Evolutionary conservation across 768 basidiomycete species (phyloP).

Genomic region (Rubroboletus pulcherrimus): DNA sequence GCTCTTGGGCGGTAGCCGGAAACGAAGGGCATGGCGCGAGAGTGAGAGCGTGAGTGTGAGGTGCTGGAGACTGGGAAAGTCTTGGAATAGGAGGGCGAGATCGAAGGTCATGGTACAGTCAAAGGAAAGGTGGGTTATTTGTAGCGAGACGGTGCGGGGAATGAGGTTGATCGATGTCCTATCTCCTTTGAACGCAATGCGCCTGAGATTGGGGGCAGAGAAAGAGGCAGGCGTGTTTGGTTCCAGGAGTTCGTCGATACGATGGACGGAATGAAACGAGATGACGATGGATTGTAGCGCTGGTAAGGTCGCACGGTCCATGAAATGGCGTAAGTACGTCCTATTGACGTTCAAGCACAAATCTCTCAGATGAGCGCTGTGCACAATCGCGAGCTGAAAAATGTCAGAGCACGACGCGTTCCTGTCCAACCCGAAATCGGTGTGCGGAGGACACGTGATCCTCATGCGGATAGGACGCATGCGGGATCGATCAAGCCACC

Average conservation of each 20-base stretch:
- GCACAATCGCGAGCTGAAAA: constrained; percentile 20
- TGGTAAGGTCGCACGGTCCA: constrained; percentile 9
- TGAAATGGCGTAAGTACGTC: constrained; percentile 20
- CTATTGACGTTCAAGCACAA: constrained; percentile 16
- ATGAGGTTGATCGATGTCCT: constrained; percentile 12
- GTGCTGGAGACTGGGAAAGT: constrained; percentile 15
- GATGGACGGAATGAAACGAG: constrained; percentile 11
- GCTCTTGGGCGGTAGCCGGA: constrained; percentile 5
- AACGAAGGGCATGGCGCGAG: constrained; percentile 7
- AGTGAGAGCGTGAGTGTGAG: constrained; percentile 15
- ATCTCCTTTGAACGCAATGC: constrained; percentile 14
- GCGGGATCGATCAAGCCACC: constrained; percentile 21
- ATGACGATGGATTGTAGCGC: constrained; percentile 15
- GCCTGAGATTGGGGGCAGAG: constrained; percentile 16
- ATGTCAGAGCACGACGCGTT: constrained; percentile 13
- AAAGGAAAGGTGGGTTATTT: constrained; percentile 24
- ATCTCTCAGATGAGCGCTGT: constrained; percentile 17
- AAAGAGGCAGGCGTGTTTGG: background rate
- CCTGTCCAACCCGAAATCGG: constrained; percentile 14
- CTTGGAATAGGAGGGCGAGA: constrained; percentile 15
- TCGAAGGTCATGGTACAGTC: constrained; percentile 20
- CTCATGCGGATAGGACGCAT: constrained; percentile 24
- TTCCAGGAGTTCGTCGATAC: constrained; percentile 1
- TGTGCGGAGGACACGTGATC: constrained; percentile 14
- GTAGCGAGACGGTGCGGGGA: constrained; percentile 12